Base-by-base conservation (phyloP, 2,329 filamentous ascomycete species). In the Cercospora beticola region DNA sequence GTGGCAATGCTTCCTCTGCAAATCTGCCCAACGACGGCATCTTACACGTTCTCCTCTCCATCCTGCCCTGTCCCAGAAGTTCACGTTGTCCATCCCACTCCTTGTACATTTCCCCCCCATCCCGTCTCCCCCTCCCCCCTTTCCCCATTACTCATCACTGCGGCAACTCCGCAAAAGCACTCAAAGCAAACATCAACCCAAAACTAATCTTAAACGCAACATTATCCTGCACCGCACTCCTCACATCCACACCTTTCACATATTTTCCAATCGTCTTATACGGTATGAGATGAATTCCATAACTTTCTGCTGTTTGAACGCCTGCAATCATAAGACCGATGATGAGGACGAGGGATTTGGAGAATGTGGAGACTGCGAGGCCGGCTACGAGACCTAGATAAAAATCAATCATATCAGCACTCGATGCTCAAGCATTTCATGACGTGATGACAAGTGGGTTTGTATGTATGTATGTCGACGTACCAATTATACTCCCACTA, bases 131-230 rank as follows among this genome's bases (percentile, higher is more conserved):
- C n/a, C n/a, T n/a, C n/a, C n/a, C n/a, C n/a, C n/a, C n/a, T n/a
- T n/a, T n/a, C n/a, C n/a, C n/a, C n/a, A n/a, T n/a, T n/a, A n/a
- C n/a, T n/a, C n/a, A n/a, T 68, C 59, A 68, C 57, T 65, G 54
- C 36, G 67, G 68, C 66, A 90, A 84, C 62, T 82, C 79, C 75
- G 84, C 84, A 83, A 91, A 90, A 2, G 86, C 88, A 60, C 90
- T 90, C 75, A 93, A 80, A 28, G 89, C 86, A 80, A 93, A 93
- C 30, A 91, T 90, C 52, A 87, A 76, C n/a, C 88, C 87, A 78
- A 94, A 93, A 3, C 89, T 88, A 23, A 89, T 77, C 76, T 90
- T 90, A 77, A 91, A 90, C 18, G 86, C 86, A 2, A 87, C 85
- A 73, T 88, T 86, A 69, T 86, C 83, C 73, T 86, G 83, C 64